A percentile compares a stretch with the other conserved stretches of the same genome.
These are phyloP conservation scores for Kockiozyma suomiensis DNA, from an alignment of 805 yeast species.

Conservation along the genomic window DNA sequence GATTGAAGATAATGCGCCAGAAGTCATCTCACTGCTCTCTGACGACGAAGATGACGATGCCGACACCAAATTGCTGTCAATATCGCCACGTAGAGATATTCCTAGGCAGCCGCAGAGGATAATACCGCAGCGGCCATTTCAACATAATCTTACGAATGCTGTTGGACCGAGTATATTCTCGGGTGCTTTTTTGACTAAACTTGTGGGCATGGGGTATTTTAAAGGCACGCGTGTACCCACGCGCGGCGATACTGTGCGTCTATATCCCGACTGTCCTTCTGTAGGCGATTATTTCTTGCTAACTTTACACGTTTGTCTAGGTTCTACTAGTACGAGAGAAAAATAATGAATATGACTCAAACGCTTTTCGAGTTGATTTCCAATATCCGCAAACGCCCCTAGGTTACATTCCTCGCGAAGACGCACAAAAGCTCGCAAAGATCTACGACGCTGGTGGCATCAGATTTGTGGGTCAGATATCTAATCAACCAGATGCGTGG, in stretches of 20 bases:
- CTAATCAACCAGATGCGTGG: background rate
- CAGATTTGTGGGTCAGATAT: background rate
- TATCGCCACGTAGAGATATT: background rate
- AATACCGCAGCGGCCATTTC: no score
- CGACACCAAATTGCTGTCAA: background rate
- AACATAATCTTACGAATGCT: background rate
- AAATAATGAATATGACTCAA: background rate
- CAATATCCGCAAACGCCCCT: background rate
- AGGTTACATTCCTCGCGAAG: slow-evolving; percentile 13
- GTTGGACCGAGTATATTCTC: background rate
- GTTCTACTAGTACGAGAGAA: slow-evolving; percentile 5
- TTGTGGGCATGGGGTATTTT: background rate
- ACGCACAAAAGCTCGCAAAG: slow-evolving; percentile 5
- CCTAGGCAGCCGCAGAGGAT: background rate
- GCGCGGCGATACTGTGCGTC: background rate
- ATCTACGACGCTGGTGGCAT: slow-evolving; percentile 7
- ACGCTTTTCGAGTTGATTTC: slow-evolving; percentile 12
- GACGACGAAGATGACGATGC: slow-evolving; percentile 24
- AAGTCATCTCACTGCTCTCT: slow-evolving; percentile 23
- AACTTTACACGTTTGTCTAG: background rate
- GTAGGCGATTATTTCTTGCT: no score
- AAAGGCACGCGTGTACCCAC: background rate
- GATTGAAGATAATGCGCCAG: slow-evolving; percentile 23
- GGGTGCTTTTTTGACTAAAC: background rate
- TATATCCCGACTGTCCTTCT: background rate